Conservation (phyloP, 2,329 filamentous ascomycete species). For the Coniochaeta sp. region DNA sequence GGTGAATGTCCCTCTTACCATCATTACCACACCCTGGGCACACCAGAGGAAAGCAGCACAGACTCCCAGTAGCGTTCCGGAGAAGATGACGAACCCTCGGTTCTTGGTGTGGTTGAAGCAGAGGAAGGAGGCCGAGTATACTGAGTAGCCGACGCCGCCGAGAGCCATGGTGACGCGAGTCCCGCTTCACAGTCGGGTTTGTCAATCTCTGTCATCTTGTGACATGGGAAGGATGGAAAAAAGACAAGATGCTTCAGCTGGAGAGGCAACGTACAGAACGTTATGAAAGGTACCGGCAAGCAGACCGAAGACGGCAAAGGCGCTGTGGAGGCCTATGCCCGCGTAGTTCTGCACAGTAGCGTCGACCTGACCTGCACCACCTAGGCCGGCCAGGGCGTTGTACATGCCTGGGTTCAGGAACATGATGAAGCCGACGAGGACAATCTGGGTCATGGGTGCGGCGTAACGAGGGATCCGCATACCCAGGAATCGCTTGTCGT, state of each 20-base stretch:
- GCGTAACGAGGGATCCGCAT: slow-evolving; percentile 59
- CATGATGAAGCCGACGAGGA: slow-evolving; percentile 64
- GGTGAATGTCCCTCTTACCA: slow-evolving; percentile 29
- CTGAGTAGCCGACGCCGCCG: slow-evolving; percentile 68
- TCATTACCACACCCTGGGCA: slow-evolving; percentile 80
- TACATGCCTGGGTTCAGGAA: slow-evolving; percentile 63
- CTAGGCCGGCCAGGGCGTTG: slow-evolving; percentile 55
- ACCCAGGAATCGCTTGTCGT: slow-evolving; percentile 51
- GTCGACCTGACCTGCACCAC: slow-evolving; percentile 51
- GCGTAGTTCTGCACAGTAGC: slow-evolving; percentile 51
- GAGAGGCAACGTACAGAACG: slow-evolving; percentile 57
- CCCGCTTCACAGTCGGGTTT: background rate
- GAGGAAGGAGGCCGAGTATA: slow-evolving; percentile 67
- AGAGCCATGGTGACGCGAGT: slow-evolving; percentile 52
- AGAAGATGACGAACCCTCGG: slow-evolving; percentile 66
- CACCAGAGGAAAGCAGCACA: slow-evolving; percentile 78
- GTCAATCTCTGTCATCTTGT: background rate
- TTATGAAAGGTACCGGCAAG: slow-evolving; percentile 71
- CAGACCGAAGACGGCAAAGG: slow-evolving; percentile 61
- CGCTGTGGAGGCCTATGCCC: slow-evolving; percentile 65
- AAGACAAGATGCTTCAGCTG: background rate
- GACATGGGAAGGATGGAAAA: background rate
- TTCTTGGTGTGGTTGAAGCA: slow-evolving; percentile 62
- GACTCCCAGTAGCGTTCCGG: slow-evolving; percentile 68
- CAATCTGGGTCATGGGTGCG: slow-evolving; percentile 63